Evolutionary conservation across 1,284 basidiomycete species (phyloP).

Genomic region (Trametes polyzona): DNA sequence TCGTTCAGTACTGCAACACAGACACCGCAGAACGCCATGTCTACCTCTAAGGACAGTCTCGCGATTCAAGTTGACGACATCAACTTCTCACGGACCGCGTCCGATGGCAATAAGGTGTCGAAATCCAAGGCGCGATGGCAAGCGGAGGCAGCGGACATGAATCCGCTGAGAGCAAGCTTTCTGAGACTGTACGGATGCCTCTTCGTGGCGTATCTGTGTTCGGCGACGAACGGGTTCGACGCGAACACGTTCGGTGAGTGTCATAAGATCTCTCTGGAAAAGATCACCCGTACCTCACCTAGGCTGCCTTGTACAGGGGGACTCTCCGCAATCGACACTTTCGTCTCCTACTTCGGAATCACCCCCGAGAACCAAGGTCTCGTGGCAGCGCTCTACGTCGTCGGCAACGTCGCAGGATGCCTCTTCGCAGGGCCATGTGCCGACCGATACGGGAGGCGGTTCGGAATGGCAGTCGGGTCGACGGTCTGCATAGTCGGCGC

Average conservation of each 20-base stretch:
- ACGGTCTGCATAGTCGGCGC: conserved; percentile 28
- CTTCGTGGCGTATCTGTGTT: conserved; percentile 29
- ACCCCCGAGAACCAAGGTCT: conserved; percentile 24
- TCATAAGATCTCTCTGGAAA: no score
- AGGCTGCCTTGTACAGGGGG: conserved; percentile 9
- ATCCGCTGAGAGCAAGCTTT: conserved; percentile 17
- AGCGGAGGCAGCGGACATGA: not conserved
- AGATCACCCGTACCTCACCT: not conserved
- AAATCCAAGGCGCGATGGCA: not conserved
- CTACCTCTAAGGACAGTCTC: conserved; percentile 4
- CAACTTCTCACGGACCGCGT: not conserved
- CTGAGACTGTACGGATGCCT: conserved; percentile 24
- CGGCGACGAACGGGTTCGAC: conserved; percentile 30
- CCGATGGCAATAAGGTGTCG: not conserved
- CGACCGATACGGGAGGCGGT: conserved; percentile 26
- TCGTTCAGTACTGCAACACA: not conserved
- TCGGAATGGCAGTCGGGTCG: conserved; percentile 29
- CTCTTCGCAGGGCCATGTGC: conserved; percentile 28
- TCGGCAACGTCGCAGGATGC: conserved; percentile 27
- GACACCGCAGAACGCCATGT: not conserved
- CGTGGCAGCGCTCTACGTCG: conserved; percentile 28
- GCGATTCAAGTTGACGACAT: not conserved
- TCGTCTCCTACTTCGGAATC: conserved; percentile 27
- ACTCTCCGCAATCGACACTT: conserved; percentile 27
- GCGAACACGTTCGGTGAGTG: conserved; percentile 29